Evolutionary conservation across 345 rosid species (phyloP), one percentile per base, ranked within the genome.

Genomic region (Diplotaxis tenuifolia): DNA sequence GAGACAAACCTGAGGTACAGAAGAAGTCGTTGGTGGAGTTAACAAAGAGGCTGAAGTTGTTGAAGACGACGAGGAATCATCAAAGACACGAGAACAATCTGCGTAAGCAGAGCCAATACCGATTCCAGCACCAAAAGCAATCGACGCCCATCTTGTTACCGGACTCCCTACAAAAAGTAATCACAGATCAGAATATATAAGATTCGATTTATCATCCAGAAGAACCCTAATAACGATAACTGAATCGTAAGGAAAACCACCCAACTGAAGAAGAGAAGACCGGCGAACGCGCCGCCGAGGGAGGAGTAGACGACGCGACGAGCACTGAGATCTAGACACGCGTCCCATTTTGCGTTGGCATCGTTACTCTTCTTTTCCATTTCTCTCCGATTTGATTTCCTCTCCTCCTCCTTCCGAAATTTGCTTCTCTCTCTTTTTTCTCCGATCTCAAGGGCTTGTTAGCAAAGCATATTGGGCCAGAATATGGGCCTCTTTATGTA

Each of bases 21-120:
- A 45, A 45, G 0, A 42, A 64, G 84, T 57, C 74, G 81, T 79
- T 14, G 83, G 50, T 45, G 50, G 80, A 80, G 93, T 59, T 63
- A 25, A 9, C 18, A 75, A 25, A 58, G 80, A 19, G 1, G 82
- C 70, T 62, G 79, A 70, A 36, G 82, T 76, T 9, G 82, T 76
- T 9, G 84, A 67, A 23, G 25, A 23, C 56, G 89, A 77, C 22
- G 85, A 80, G 12, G 85, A 90, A 74, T 76, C 69, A 74, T 80
- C 70, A 68, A 92, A 92, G 54, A 82, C 54, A 61, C 52, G 91
- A 79, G 87, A 81, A 74, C 93, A 92, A 28, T 92, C 97, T 0
- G 88, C 70, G 72, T 87, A 91, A 4, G 98, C 96, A 52, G 97
- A 92, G 32, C 99, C 99, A 80, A 92, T 81, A 54, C 97, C 99